phyloP scores from a whole-genome alignment of 805 yeast species.

The Barnettozyma siamensis region DNA sequence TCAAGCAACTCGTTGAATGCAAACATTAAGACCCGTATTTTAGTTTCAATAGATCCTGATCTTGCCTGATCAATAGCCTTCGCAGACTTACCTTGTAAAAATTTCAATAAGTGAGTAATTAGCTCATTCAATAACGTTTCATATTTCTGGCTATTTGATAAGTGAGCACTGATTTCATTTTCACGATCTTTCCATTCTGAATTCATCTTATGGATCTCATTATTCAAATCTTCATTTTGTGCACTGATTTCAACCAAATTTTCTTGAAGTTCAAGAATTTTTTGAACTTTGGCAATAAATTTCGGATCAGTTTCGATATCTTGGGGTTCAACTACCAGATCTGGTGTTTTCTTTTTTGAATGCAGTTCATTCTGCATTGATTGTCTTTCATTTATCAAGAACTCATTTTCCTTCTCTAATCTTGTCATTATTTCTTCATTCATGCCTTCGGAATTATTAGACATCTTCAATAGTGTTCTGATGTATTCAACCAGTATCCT shows the following conservation, averaged over 20 bases:
- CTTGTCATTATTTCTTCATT: slow-evolving; percentile 19
- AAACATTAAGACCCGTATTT: slow-evolving; percentile 16
- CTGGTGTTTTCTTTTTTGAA: slow-evolving; percentile 6
- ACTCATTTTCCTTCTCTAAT: slow-evolving; percentile 19
- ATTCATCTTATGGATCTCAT: slow-evolving; percentile 20
- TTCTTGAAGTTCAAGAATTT: slow-evolving; percentile 23
- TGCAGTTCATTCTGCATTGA: slow-evolving; percentile 14
- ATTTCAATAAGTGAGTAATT: slow-evolving; percentile 8
- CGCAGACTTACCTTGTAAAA: slow-evolving; percentile 16
- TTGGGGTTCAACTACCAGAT: background rate
- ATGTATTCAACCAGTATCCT: slow-evolving; percentile 29
- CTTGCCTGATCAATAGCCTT: slow-evolving; percentile 18
- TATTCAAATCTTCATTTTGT: slow-evolving; percentile 20
- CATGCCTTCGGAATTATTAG: slow-evolving; percentile 19
- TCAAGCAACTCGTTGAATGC: slow-evolving; percentile 16
- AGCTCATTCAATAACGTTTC: slow-evolving; percentile 13
- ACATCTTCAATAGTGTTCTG: slow-evolving; percentile 14
- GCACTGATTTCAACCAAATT: slow-evolving; percentile 22
- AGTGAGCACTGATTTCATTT: slow-evolving; percentile 3
- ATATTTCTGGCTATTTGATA: slow-evolving; percentile 10
- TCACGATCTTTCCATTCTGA: slow-evolving; percentile 8
- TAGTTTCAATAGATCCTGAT: slow-evolving; percentile 19
- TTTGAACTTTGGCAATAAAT: slow-evolving; percentile 18
- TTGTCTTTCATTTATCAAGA: slow-evolving; percentile 14
- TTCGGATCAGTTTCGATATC: slow-evolving; percentile 6